Evolutionary conservation across 306 rosid genomes (phyloP).

Genomic region (Medicago ruthenica): DNA sequence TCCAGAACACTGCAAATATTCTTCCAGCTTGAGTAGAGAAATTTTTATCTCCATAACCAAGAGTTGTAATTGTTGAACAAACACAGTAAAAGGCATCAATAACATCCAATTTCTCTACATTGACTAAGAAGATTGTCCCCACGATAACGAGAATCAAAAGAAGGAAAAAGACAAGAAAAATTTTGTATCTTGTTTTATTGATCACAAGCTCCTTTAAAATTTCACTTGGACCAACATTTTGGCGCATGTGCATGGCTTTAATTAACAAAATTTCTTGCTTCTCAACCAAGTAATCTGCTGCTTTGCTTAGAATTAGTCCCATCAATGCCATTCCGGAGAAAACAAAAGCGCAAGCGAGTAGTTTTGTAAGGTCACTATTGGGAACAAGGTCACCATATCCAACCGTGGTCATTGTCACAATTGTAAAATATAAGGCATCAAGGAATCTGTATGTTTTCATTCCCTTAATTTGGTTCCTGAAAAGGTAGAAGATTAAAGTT

Average conservation of each 20-base stretch:
- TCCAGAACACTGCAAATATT: slow-evolving; percentile 81
- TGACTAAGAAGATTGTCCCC: slow-evolving; percentile 47
- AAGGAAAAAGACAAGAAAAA: slow-evolving; percentile 42
- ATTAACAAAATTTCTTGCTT: slow-evolving; percentile 56
- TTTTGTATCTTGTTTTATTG: slow-evolving; percentile 53
- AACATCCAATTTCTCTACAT: slow-evolving; percentile 45
- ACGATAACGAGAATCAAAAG: slow-evolving; percentile 41
- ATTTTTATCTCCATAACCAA: slow-evolving; percentile 80
- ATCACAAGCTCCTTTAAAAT: slow-evolving; percentile 51
- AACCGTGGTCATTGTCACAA: slow-evolving; percentile 64
- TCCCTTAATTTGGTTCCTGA: slow-evolving; percentile 52
- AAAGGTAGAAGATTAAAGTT: slow-evolving; percentile 51
- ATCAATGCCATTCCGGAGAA: slow-evolving; percentile 61
- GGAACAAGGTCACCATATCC: slow-evolving; percentile 68
- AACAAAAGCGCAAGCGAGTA: slow-evolving; percentile 60
- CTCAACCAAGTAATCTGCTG: slow-evolving; percentile 59
- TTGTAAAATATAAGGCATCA: slow-evolving; percentile 56
- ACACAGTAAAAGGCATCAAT: slow-evolving; percentile 58
- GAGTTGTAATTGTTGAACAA: slow-evolving; percentile 58
- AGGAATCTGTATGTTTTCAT: slow-evolving; percentile 47
- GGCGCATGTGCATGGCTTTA: slow-evolving; percentile 48
- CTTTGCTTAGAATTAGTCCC: slow-evolving; percentile 53
- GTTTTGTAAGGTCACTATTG: slow-evolving; percentile 50
- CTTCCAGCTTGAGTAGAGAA: slow-evolving; percentile 81
- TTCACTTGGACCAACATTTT: slow-evolving; percentile 41